phyloP scores from a whole-genome alignment of 1,284 basidiomycete genomes.

The Cryptococcus sp. region DNA sequence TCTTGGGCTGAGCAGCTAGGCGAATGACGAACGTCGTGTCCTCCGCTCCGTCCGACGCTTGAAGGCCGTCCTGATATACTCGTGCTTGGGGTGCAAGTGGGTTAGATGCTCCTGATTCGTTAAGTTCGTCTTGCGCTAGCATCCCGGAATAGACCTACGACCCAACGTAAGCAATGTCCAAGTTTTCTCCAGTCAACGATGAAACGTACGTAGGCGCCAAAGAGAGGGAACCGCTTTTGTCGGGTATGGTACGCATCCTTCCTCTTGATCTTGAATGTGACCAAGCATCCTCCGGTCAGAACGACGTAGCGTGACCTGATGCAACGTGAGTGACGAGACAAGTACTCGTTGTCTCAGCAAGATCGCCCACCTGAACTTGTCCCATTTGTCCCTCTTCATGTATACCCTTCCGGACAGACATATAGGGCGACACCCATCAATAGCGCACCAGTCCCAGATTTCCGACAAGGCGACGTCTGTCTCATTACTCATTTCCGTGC shows the following conservation, averaged over 20 bases:
- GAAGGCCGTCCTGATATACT: slow-evolving; percentile 51
- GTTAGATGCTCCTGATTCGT: slow-evolving; percentile 22
- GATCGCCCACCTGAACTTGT: slow-evolving; percentile 47
- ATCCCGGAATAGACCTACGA: slow-evolving; percentile 48
- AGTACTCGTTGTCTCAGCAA: not conserved
- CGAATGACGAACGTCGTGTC: slow-evolving; percentile 50
- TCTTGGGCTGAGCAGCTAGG: slow-evolving; percentile 21
- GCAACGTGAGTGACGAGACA: slow-evolving; percentile 1
- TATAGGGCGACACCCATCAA: slow-evolving; percentile 46
- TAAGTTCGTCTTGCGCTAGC: slow-evolving; percentile 46
- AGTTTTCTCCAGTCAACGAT: no score
- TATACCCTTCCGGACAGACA: slow-evolving; percentile 45
- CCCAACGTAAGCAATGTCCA: not conserved
- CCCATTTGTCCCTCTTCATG: slow-evolving; percentile 34
- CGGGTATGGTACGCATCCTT: slow-evolving; percentile 32
- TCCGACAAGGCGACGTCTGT: slow-evolving; percentile 28
- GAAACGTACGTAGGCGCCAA: slow-evolving; percentile 48
- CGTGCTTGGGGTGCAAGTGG: slow-evolving; percentile 31
- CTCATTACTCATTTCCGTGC: slow-evolving; percentile 19
- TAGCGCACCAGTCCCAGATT: slow-evolving; percentile 52
- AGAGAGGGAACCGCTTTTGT: slow-evolving; percentile 42
- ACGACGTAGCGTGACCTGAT: slow-evolving; percentile 38
- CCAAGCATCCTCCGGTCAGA: slow-evolving; percentile 39
- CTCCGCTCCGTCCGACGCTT: slow-evolving; percentile 44
- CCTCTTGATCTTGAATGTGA: slow-evolving; percentile 41